Evolutionary conservation across 495 filamentous ascomycete genomes (phyloP).

Genomic region (Xylaria palmicola): DNA sequence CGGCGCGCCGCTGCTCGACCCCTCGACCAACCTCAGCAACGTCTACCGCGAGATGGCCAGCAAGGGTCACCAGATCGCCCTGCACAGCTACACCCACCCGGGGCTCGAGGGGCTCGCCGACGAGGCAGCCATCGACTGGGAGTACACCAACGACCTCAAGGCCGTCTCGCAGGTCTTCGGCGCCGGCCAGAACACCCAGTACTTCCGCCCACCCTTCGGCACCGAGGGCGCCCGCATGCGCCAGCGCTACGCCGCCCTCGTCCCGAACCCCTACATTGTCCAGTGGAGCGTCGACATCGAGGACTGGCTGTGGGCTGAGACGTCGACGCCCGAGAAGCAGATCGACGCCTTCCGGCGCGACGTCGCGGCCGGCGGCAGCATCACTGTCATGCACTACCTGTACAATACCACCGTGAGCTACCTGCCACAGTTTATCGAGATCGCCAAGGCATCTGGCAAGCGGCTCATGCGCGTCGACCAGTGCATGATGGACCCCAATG

Average conservation of each 20-base stretch:
- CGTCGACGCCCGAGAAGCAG: conserved; percentile 67
- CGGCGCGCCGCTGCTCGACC: conserved; percentile 61
- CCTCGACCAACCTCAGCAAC: conserved; percentile 57
- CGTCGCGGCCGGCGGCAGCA: conserved; percentile 63
- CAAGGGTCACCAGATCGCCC: conserved; percentile 70
- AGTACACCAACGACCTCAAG: conserved; percentile 62
- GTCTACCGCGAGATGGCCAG: conserved; percentile 65
- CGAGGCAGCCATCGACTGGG: conserved; percentile 64
- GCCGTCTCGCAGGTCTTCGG: conserved; percentile 54
- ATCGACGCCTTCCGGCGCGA: conserved; percentile 71
- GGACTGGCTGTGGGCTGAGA: conserved; percentile 73
- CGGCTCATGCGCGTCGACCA: conserved; percentile 76
- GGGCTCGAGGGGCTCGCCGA: conserved; percentile 66
- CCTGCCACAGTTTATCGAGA: conserved; percentile 64
- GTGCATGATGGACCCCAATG: conserved; percentile 70
- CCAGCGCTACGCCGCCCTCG: conserved; percentile 55
- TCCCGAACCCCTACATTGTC: conserved; percentile 55
- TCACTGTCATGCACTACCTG: conserved; percentile 78
- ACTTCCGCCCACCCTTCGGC: conserved; percentile 78
- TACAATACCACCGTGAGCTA: conserved; percentile 66
- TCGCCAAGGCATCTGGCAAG: conserved; percentile 66
- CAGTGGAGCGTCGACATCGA: conserved; percentile 77
- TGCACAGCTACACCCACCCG: conserved; percentile 74
- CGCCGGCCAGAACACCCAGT: conserved; percentile 40
- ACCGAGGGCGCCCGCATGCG: conserved; percentile 71